Evolutionary conservation across 1,284 basidiomycete genomes (phyloP), one percentile per base, ranked within the genome.

Genomic region (Cutaneotrichosporon cutaneum): DNA sequence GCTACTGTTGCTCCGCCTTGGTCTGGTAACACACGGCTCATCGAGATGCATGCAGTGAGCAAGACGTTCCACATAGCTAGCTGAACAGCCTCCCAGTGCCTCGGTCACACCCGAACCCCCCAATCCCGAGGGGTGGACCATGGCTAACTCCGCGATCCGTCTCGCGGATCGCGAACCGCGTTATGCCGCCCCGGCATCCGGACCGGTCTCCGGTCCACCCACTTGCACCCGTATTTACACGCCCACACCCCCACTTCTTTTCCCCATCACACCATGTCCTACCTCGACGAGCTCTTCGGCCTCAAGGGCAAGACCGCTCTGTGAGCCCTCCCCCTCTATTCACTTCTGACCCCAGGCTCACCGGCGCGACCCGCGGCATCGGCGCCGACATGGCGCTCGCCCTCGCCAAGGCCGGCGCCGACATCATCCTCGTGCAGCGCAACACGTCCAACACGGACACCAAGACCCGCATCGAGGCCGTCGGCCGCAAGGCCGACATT

Each of bases 401-500:
- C 0, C 78, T 83, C 13, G 79, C 82, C 32, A 79, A 82, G 70
- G 82, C 82, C 14, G 94, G 94, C 27, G 92, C 93, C 35, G 83
- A 87, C 61, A 81, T 96, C 70, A 88, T 90, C 74, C 85, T 95
- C 65, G 85, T 90, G 58, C 87, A 89, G 70, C 85, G 90, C 64
- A 76, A 78, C 65, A 65, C 80, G 35, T 69, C 83, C 47, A 87
- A 88, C 75, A 82, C 83, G 54, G 75, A 82, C 33, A 89, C 88
- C 26, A 80, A 82, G 65, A 81, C 86, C 60, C 73, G 82, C 50
- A 85, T 90, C 48, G 82, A 55, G 82, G 83, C 47, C 69, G 74
- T 58, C 76, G 74, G 53, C 82, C 54, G 61, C 18, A 47, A 51
- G 18, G 61, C 56, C 18, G 61, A 62, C 39, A 62, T 88, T 65